Evolutionary conservation across 345 rosid species (phyloP), one percentile per base, ranked within the genome.

Genomic region (Eucalyptus camaldulensis): DNA sequence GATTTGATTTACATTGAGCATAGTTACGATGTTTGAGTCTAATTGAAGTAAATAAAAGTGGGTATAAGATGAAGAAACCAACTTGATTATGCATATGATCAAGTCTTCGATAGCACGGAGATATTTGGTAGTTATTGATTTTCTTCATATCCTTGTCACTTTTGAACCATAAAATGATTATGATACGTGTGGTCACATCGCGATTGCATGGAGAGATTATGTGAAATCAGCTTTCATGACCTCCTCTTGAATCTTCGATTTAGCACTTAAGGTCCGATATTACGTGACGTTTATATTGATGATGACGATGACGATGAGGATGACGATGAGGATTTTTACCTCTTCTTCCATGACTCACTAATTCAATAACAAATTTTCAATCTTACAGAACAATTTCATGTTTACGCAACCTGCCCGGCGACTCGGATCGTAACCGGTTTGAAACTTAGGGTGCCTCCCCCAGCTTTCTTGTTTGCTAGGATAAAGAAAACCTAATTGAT

Each of bases 261-360:
- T n/a, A n/a, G 37, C 6, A 65, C 21, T n/a, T n/a, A 15, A n/a
- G 21, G 76, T n/a, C 3, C 11, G 2, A 65, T 13, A 65, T 3
- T n/a, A n/a, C 0, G 1, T 65, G 21, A 65, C 11, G 1, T 8
- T 15, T 65, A 65, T 2, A 3, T 1, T 29, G 21, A 14, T 4
- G 19, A 4, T 7, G 10, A 29, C 2, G 8, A 51, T 51, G 56
- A 49, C 3, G 67, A 27, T 6, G n/a, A 25, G 6, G 72, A 65
- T 4, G 37, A 65, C 0, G 37, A n/a, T 15, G 76, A n/a, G 3
- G 11, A 65, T 8, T 9, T 65, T 15, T 7, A 65, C 76, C 37
- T 65, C 76, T 65, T 65, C 76, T 65, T 65, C 76, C 76, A 15
- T 65, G 76, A 19, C 15, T n/a, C 1, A 1, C 21, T 8, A 33